Evolutionary conservation across 768 basidiomycete species (phyloP), one percentile per base, ranked within the genome.

Genomic region (Imleria badia): DNA sequence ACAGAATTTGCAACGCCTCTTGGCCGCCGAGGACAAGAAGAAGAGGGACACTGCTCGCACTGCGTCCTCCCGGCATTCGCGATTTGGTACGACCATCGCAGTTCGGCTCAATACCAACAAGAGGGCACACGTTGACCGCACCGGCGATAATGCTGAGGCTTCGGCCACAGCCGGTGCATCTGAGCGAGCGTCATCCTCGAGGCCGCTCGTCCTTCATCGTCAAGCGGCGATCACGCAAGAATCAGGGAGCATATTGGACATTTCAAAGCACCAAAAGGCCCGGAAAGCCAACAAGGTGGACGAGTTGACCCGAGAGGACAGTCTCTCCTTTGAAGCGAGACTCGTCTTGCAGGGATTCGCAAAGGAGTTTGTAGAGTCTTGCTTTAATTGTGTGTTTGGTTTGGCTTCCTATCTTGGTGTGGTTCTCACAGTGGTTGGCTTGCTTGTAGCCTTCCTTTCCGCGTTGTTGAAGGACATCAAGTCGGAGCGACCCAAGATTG

Each of bases 31-130:
- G 73, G 84, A 83, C 56, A 81, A 80, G 52, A 77, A 76, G 39
- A 86, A 85, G 55, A 77, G 79, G 33, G 77, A 83, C 50, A 67
- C 80, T 23, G 77, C 82, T 0, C 78, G 83, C 45, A 74, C 77
- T 45, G 75, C 81, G 6, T 72, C 85, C 48, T 90, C 93, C 20
- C 82, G 97, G 31, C 97, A 99, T 73, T 93, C 94, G 23, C 85
- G 95, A 45, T 99, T 99, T 71, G 97, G 97, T 2, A 98, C 97
- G 3, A 98, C 95, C 10, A 87, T 98, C 59, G 75, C 88, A 20
- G 87, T 99, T 49, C 82, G 79, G 58, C 76, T 89, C 40, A 88
- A 86, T 54, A 69, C 84, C 14, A 81, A 79, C 58, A 83, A 81
- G 69, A 76, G 73, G 49, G 64, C 35, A 31, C 61, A 31, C 49